Evolutionary conservation across 2,329 filamentous ascomycete species (phyloP), one percentile per base, ranked within the genome.

Genomic region (Nemania sp.): DNA sequence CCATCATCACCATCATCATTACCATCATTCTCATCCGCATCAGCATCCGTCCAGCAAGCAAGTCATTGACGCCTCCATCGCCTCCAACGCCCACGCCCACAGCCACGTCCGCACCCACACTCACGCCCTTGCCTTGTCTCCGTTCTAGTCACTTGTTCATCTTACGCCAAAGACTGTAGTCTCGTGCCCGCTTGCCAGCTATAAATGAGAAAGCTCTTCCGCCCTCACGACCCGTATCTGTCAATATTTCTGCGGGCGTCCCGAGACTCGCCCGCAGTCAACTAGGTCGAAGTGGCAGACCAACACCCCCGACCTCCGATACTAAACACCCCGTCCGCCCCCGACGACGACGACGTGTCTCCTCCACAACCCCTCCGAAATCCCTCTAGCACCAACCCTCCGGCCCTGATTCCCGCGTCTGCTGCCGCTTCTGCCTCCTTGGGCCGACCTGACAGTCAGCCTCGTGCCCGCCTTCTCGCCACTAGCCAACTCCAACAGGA

Each of bases 271-370:
- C 78, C 82, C 80, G 78, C 79, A 78, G 70, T 69, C 77, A 65
- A 65, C 51, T 47, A 76, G 62, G 79, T 86, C 87, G 88, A 87
- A 83, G 88, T 91, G 89, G 89, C 88, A 83, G 83, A 89, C 85
- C 83, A 86, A 81, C 80, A 73, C 75, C 79, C 83, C 77, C 79
- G 78, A 74, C 76, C 78, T 63, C 67, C 70, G 75, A 75, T 71
- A 68, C 68, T 74, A 76, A 76, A 78, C 77, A 80, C 84, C 83
- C 84, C 83, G 83, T 80, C 82, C 85, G 80, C 82, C 80, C 79
- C 88, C 85, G 88, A 87, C 87, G 77, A 83, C 81, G 83, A 87
- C 87, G 77, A 83, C 81, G 83, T 85, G 82, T 76, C 82, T 78
- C 81, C 79, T 74, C 81, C 84, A 81, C 82, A 78, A 68, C 75